A percentile compares a stretch with the other conserved stretches of the same genome.
phyloP scores from a whole-genome alignment of 306 rosid genomes.

The Prinsepia uniflora region DNA sequence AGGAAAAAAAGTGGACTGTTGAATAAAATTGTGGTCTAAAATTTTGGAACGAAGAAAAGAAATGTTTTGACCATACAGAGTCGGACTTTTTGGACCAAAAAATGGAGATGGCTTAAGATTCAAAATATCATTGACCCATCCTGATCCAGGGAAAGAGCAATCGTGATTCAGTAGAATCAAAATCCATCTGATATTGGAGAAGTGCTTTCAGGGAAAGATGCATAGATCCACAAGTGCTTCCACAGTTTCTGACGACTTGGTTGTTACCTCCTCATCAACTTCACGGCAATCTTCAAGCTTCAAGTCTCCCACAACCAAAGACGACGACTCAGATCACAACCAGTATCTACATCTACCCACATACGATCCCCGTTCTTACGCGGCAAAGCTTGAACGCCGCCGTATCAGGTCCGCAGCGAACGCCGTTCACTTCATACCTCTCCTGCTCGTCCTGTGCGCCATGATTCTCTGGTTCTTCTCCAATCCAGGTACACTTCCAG shows the following conservation, averaged over 20 bases:
- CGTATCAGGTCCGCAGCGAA: slow-evolving; percentile 60
- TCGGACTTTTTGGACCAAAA: too few species aligned
- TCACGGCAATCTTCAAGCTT: slow-evolving; percentile 14
- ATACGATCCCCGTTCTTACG: slow-evolving; percentile 72
- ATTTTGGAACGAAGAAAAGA: too few species aligned
- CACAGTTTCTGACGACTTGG: slow-evolving; percentile 15
- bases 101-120: background rate
- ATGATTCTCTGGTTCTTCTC: slow-evolving; percentile 92
- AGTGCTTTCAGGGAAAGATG: slow-evolving; percentile 26
- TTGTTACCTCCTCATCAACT: slow-evolving; percentile 15
- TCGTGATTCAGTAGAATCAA: too few species aligned
- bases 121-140: background rate
- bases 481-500: slow-evolving; percentile 26
- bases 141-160: background rate
- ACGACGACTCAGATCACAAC: slow-evolving; percentile 27
- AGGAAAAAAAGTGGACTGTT: too few species aligned
- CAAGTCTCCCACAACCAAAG: slow-evolving; percentile 22
- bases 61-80: too few species aligned
- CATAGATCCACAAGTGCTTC: slow-evolving; percentile 35
- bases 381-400: slow-evolving; percentile 47
- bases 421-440: slow-evolving; percentile 76
- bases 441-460: slow-evolving; percentile 67
- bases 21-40: too few species aligned
- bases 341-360: slow-evolving; percentile 52
- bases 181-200: too few species aligned